Evolutionary conservation across 2,329 filamentous ascomycete species (phyloP), one percentile per base, ranked within the genome.

Genomic region (Calonectria ilicicola): DNA sequence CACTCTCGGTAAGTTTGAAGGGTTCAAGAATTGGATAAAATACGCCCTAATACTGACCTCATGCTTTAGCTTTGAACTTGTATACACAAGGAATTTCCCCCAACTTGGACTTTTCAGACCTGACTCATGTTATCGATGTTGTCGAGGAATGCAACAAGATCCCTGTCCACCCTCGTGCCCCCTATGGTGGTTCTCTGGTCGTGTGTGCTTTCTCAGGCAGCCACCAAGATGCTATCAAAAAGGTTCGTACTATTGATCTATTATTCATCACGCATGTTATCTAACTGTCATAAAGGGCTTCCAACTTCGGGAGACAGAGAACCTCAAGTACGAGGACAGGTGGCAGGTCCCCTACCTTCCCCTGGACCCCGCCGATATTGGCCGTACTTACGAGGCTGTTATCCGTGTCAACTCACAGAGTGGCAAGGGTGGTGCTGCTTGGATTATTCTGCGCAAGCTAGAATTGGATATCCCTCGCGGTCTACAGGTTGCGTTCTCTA

Each of bases 351-450:
- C 96, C 0, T 98, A 98, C 82, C 92, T 98, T 62, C 96, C 96
- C 15, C 90, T 98, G 79, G 96, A 98, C 81, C 96, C 96, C 6
- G 90, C 94, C 81, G 96, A 98, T 81, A 98, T 98, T 76, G 96
- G 96, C 64, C 92, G 96, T 70, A 98, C 93, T n/a, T 98, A 98
- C 90, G 96, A 98, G 85, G 96, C 96, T 72, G 94, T 98, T 82
- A 98, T 98, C 82, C 94, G 96, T 72, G 96, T 98, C 90, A 99
- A 98, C 88, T 98, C 95, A 21, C 96, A 98, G 84, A 95, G 92
- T 79, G 96, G 96, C 76, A 98, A 99, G 87, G 96, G 96, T 74
- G 97, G 97, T 79, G 93, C 95, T 72, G 96, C 96, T 64, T 98
- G 95, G 94, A 94, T 98, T 82, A 96, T 98, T 82, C 92, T 96